These are phyloP conservation scores for Saturnispora ahearnii DNA, from an alignment of 805 yeast genomes.

Conservation along the genomic window DNA sequence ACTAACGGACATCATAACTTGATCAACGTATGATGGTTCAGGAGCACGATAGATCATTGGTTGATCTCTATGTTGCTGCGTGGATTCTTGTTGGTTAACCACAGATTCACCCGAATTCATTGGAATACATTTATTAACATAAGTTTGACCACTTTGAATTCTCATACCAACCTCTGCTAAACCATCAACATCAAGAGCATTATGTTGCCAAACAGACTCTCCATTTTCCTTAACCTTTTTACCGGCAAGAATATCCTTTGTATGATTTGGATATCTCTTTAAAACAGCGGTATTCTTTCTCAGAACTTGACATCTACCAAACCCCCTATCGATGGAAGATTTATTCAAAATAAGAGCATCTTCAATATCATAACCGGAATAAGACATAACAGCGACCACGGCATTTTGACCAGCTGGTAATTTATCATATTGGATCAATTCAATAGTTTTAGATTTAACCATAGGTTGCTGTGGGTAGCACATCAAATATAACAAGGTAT, in stretches of 20 bases:
- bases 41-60: slow-evolving; percentile 92
- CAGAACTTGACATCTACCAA: slow-evolving; percentile 94
- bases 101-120: slow-evolving; percentile 67
- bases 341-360: slow-evolving; percentile 95
- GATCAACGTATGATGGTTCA: slow-evolving; percentile 90
- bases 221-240: slow-evolving; percentile 79
- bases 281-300: slow-evolving; percentile 84
- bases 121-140: slow-evolving; percentile 89
- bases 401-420: slow-evolving; percentile 99
- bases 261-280: slow-evolving; percentile 88
- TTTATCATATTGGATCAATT: slow-evolving; percentile 89
- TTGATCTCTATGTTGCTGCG: slow-evolving; percentile 63
- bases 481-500: slow-evolving; percentile 86
- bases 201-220: slow-evolving; percentile 78
- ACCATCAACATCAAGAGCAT: slow-evolving; percentile 87
- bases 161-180: slow-evolving; percentile 91
- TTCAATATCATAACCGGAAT: slow-evolving; percentile 98
- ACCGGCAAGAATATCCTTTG: slow-evolving; percentile 86
- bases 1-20: slow-evolving; percentile 93
- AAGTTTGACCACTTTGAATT: slow-evolving; percentile 88
- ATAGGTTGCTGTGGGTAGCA: slow-evolving; percentile 99
- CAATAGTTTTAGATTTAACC: slow-evolving; percentile 97
- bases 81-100: slow-evolving; percentile 27
- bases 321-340: slow-evolving; percentile 90
- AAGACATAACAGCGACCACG: slow-evolving; percentile 97